Evolutionary conservation across 169 alveolate genomes (phyloP), one percentile per base, ranked within the genome.

Genomic region (Plasmodium sp.): DNA sequence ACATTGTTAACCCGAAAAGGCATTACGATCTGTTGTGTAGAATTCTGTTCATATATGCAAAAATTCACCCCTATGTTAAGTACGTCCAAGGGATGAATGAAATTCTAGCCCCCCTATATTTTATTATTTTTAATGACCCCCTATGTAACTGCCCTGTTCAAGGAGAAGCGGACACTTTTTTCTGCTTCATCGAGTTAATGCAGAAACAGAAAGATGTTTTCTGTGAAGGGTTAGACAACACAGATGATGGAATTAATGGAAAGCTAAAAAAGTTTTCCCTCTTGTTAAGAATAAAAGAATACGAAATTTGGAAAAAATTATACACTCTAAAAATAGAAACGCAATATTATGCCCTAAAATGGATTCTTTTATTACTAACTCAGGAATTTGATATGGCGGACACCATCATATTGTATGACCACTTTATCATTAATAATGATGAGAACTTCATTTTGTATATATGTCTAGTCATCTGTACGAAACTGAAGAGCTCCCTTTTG

Each of bases 1-100:
- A 92, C 74, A 82, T 92, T 34, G 84, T 92, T 27, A 81, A 92
- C 43, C 95, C 95, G 5, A 81, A 39, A 82, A 92, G 90, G 22
- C 95, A 93, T 48, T 84, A 93, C 48, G 98, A 97, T 95, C 86
- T 96, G 0, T 75, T 97, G 16, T 93, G 96, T 36, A 71, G 98
- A 43, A 96, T 98, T 18, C 80, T 98, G 62, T 98, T 97, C 84
- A 95, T 97, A 67, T 97, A 96, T 91, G 97, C 98, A 18, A 95
- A 92, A 72, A 91, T 96, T 74, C 97, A 96, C 84, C 97, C 97
- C 14, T 98, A 96, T 83, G 96, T 97, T 56, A 94, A 94, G 45
- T 97, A 97, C 91, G 98, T 97, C n/a, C 97, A 98, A 81, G 99
- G 99, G 31, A 98, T 98, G 98, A 98, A 98, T 94, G 99, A 98